A percentile compares a stretch with the other conserved stretches of the same genome.
phyloP scores from a whole-genome alignment of 768 basidiomycete genomes.

The Suillus ampliporus region DNA sequence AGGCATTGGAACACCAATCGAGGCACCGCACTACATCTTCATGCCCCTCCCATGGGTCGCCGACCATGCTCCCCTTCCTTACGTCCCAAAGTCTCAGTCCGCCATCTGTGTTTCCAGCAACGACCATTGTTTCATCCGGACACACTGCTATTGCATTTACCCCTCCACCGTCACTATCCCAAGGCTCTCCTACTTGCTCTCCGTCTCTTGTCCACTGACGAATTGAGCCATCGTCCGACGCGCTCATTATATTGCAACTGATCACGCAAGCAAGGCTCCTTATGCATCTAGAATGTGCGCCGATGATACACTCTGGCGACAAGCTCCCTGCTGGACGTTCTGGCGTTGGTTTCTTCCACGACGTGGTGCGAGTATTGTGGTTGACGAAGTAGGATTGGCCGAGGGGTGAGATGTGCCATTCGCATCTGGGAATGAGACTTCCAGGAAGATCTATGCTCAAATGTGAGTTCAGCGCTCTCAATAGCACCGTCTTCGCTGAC shows the following conservation, averaged over 20 bases:
- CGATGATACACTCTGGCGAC: background rate
- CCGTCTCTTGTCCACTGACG: background rate
- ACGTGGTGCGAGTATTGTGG: background rate
- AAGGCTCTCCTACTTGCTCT: background rate
- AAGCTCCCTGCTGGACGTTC: conserved; percentile 2
- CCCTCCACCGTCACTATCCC: background rate
- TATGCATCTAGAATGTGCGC: background rate
- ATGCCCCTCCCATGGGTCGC: background rate
- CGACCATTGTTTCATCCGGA: background rate
- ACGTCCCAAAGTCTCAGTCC: background rate
- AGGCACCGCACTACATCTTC: conserved; percentile 1
- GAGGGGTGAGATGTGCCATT: background rate
- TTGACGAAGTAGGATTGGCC: conserved; percentile 2
- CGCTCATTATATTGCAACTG: background rate
- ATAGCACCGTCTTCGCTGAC: too few relatives aligned
- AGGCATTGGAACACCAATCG: conserved; percentile 16
- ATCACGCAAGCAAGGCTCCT: background rate
- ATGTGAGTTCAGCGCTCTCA: too few relatives aligned
- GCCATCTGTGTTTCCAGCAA: background rate
- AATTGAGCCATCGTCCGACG: background rate
- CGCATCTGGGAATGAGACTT: background rate
- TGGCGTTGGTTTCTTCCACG: background rate
- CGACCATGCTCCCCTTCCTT: background rate
- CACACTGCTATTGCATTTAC: background rate
- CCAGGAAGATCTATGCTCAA: too few relatives aligned